These are phyloP conservation scores for Candida tetrigidarum DNA, from an alignment of 1,139 yeast genomes.

Conservation along the genomic window DNA sequence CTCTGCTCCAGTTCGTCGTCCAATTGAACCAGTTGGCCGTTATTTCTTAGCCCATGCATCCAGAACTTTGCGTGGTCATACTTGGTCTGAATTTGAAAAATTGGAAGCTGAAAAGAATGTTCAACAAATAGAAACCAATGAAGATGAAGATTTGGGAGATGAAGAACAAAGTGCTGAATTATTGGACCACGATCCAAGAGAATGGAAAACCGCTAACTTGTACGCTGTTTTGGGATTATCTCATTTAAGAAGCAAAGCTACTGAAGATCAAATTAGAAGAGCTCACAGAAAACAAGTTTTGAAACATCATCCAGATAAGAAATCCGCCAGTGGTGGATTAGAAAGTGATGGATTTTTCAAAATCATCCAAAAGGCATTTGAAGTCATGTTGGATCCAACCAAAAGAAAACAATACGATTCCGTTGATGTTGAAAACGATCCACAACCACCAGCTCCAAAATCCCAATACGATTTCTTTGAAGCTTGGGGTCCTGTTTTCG, in stretches of 20 bases:
- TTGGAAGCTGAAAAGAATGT: conserved; percentile 93
- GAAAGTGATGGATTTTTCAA: conserved; percentile 98
- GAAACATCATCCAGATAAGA: conserved; percentile 98
- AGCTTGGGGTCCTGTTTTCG: conserved; percentile 94
- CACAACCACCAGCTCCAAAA: conserved; percentile 72
- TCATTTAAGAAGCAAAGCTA: conserved; percentile 89
- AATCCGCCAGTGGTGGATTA: conserved; percentile 81
- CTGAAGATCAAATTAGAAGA: conserved; percentile 90
- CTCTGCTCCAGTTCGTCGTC: conserved; percentile 77
- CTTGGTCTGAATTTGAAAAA: conserved; percentile 97
- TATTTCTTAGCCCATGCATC: conserved; percentile 96
- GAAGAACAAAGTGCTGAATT: conserved; percentile 83
- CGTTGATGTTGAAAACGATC: conserved; percentile 88
- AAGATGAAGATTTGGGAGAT: conserved; percentile 73
- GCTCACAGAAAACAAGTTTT: conserved; percentile 97
- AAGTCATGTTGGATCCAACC: conserved; percentile 80
- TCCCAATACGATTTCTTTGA: conserved; percentile 78
- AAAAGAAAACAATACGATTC: conserved; percentile 96
- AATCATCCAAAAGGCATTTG: conserved; percentile 96
- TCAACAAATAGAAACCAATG: conserved; percentile 66
- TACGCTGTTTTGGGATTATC: conserved; percentile 96
- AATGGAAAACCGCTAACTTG: conserved; percentile 96
- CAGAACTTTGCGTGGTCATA: conserved; percentile 94
- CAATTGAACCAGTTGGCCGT: conserved; percentile 97
- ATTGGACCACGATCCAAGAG: conserved; percentile 92